These are phyloP conservation scores for Zizania palustris DNA, from an alignment of 202 grass and related monocot genomes.

Conservation along the genomic window DNA sequence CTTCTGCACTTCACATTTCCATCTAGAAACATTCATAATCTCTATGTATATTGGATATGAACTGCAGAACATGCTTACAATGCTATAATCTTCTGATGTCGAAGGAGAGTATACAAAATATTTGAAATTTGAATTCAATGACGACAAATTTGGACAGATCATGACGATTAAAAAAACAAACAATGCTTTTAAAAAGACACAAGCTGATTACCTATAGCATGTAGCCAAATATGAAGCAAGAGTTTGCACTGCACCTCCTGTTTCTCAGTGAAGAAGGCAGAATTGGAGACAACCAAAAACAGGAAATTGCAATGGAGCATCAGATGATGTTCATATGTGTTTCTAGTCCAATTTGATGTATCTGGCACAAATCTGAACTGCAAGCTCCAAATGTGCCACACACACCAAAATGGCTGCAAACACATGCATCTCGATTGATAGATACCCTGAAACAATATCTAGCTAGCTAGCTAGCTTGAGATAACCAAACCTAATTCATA, in stretches of 20 bases:
- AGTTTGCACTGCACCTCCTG: background rate
- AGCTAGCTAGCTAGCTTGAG: background rate
- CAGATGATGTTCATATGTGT: conserved; percentile 15
- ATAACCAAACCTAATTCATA: conserved; percentile 15
- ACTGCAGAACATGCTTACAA: background rate
- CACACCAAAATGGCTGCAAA: conserved; percentile 51
- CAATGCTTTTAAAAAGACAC: background rate
- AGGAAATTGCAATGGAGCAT: background rate
- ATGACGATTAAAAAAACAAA: no score
- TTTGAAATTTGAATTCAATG: no score
- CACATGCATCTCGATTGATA: conserved; percentile 40
- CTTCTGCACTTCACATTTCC: conserved; percentile 14
- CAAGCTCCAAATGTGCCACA: conserved; percentile 36
- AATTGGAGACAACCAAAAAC: background rate
- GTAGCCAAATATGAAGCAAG: background rate
- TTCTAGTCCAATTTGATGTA: conserved; percentile 51
- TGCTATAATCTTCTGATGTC: background rate
- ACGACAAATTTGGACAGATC: no score
- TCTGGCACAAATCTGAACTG: conserved; percentile 44
- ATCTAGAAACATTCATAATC: background rate
- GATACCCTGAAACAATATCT: background rate
- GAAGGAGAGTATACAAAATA: background rate
- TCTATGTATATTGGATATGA: background rate
- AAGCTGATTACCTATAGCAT: background rate
- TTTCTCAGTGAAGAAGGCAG: background rate